Conservation (phyloP, 352 stramenopile species). For the Elongisporangium undulatum region DNA sequence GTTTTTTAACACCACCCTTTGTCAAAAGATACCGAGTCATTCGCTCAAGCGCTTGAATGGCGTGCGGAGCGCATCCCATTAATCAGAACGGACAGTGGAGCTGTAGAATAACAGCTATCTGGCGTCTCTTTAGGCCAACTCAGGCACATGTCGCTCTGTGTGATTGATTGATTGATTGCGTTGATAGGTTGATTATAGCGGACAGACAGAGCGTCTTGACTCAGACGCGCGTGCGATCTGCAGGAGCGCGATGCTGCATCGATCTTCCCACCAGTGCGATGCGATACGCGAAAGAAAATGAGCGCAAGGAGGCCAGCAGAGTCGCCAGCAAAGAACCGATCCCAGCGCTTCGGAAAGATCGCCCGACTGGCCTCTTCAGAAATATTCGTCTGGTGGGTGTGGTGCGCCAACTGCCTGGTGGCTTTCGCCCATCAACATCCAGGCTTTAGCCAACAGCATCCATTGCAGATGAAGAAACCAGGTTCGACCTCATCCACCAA, state of each 20-base stretch:
- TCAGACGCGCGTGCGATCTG: not conserved
- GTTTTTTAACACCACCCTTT: slow-evolving; percentile 87
- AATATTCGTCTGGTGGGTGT: not conserved
- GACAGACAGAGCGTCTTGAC: not conserved
- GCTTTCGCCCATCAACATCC: too few relatives aligned
- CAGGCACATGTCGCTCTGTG: too few relatives aligned
- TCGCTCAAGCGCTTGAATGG: not conserved
- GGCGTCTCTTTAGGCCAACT: too few relatives aligned
- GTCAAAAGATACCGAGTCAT: slow-evolving; percentile 19
- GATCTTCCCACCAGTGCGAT: not conserved
- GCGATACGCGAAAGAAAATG: not conserved
- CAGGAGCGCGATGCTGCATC: not conserved
- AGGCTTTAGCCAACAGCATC: too few relatives aligned
- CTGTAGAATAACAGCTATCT: too few relatives aligned
- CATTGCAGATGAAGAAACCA: too few relatives aligned
- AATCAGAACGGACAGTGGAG: too few relatives aligned
- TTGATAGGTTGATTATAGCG: not conserved
- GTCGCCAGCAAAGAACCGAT: not conserved
- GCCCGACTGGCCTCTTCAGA: not conserved
- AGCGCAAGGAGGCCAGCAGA: not conserved
- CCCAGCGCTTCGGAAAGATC: too few relatives aligned
- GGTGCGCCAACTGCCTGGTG: too few relatives aligned
- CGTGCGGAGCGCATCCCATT: not conserved
- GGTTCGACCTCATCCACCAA: not conserved
- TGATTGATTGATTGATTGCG: too few relatives aligned